phyloP scores from a whole-genome alignment of 805 yeast species.

The Hanseniaspora osmophila region DNA sequence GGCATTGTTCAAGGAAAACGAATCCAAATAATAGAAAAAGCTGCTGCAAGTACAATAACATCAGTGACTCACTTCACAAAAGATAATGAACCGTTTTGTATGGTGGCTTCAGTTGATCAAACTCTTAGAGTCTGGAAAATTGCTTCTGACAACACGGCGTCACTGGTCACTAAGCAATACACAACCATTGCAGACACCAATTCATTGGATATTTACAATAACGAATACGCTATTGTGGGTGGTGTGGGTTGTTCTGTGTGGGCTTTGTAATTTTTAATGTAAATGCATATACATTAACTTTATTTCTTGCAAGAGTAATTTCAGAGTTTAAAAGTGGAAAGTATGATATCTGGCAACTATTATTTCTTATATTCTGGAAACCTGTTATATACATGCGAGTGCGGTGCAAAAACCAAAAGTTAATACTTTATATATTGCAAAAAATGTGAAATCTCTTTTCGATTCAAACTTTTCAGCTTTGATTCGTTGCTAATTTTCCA shows the following conservation, averaged over 20 bases:
- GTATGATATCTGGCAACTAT: too few species aligned
- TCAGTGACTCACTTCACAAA: constrained; percentile 11
- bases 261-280: constrained; percentile 7
- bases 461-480: too few species aligned
- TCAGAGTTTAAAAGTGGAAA: too few species aligned
- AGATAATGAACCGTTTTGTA: constrained; percentile 17
- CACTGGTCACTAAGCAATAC: constrained; percentile 30
- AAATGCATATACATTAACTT: too few species aligned
- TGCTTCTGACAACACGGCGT: constrained; percentile 17
- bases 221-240: constrained; percentile 38
- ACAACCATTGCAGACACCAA: constrained; percentile 91
- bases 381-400: too few species aligned
- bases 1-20: constrained; percentile 13
- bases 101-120: constrained; percentile 79
- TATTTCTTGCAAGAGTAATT: too few species aligned
- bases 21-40: constrained; percentile 30
- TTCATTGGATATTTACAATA: constrained; percentile 32
- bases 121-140: constrained; percentile 50
- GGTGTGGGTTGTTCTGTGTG: constrained; percentile 71
- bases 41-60: constrained; percentile 83
- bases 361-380: too few species aligned
- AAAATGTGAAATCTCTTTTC: too few species aligned
- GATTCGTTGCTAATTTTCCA: too few species aligned
- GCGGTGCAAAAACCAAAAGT: neutral
- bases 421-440: too few species aligned